Evolutionary conservation across 805 yeast genomes (phyloP), one percentile per base, ranked within the genome.

Genomic region (Schwanniomyces sp.): DNA sequence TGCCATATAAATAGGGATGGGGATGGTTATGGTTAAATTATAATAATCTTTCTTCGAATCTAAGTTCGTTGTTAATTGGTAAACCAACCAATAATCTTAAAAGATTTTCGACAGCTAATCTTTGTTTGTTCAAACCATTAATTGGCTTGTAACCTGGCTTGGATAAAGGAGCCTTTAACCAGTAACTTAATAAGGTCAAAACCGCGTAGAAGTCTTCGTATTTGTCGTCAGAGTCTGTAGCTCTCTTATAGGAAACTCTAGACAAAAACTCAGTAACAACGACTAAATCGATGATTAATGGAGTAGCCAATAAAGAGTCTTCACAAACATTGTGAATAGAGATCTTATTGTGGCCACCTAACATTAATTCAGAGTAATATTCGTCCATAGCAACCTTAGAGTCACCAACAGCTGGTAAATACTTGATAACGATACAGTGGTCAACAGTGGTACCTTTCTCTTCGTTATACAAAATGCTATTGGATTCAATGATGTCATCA

Each of bases 341-440:
- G 56, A 91, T 87, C 65, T 94, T 86, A 76, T 91, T 92, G 74
- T 91, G 97, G 40, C 98, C 98, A 52, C 98, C 98, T 59, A 91
- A 80, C 97, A 91, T 92, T 64, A 91, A 83, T 72, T 91, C 97
- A 47, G 95, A 86, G 75, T 92, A 90, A 75, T 91, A 91, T 74
- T 92, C 97, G 70, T 91, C 98, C 97, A 91, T 92, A 45, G 98
- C 98, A 54, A 91, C 96, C 76, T 91, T 91, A 54, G 94, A 85
- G 70, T 91, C 98, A 34, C 96, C 96, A 42, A 91, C 97, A 7
- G 97, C 97, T 47, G 88, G 87, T 65, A 92, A 74, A 69, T 91
- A 91, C 74, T 91, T 91, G 76, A 91, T 91, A 51, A 91, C 97
- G 67, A 91, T 91, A 72, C 96, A 87, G 70, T 91, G 98, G 63